Evolutionary conservation across 768 basidiomycete species (phyloP).

Genomic region (Artomyces pyxidatus): DNA sequence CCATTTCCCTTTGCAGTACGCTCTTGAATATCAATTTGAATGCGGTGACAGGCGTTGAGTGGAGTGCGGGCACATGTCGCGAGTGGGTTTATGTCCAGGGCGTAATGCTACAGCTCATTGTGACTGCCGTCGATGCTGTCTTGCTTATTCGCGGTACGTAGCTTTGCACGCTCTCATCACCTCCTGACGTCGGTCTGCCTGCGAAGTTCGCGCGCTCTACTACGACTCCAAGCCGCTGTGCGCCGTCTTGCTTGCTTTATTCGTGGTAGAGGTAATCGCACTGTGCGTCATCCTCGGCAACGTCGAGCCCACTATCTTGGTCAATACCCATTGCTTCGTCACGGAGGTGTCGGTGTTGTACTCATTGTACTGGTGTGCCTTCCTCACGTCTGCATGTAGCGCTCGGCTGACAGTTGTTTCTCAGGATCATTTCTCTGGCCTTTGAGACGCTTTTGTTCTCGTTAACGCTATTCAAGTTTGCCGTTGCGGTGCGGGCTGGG

Average conservation of each 20-base stretch:
- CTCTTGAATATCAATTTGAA: conserved; percentile 19
- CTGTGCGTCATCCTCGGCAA: no score
- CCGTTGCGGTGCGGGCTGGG: conserved; percentile 14
- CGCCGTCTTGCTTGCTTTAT: conserved; percentile 10
- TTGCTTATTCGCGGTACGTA: conserved; percentile 19
- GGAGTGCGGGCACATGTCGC: conserved; percentile 12
- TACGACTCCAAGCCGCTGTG: conserved; percentile 12
- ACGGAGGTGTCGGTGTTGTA: conserved; percentile 16
- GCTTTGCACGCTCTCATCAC: background rate
- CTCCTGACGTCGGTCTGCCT: background rate
- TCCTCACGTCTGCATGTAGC: background rate
- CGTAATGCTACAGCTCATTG: conserved; percentile 16
- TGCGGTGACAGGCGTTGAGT: conserved; percentile 18
- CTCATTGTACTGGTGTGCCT: conserved; percentile 18
- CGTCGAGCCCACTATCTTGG: conserved; percentile 17
- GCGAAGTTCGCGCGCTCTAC: conserved; percentile 19
- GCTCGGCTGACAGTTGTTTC: background rate
- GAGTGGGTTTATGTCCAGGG: conserved; percentile 19
- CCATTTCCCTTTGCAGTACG: no score
- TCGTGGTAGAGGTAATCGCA: no score
- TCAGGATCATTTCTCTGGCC: conserved; percentile 18
- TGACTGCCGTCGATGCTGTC: conserved; percentile 20
- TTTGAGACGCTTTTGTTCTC: conserved; percentile 22
- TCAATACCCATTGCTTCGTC: conserved; percentile 20
- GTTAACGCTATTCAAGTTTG: conserved; percentile 18